phyloP scores from a whole-genome alignment of 2,329 filamentous ascomycete species.

The Arthrobotrys megalospora region DNA sequence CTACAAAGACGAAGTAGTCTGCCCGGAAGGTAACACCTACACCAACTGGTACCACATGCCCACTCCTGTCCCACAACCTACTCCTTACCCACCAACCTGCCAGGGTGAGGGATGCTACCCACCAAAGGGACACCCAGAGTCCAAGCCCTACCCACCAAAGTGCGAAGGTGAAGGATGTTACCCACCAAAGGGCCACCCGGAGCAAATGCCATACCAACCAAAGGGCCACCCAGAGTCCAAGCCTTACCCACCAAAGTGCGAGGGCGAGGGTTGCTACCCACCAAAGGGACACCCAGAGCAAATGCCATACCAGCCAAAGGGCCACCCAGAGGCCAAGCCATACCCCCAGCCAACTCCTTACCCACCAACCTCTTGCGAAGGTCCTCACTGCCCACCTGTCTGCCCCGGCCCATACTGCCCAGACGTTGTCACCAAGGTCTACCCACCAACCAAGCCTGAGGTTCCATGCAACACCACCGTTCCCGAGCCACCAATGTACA shows the following conservation, averaged over 20 bases:
- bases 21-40: constrained; percentile 43
- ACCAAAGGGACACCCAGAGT: constrained; percentile 10
- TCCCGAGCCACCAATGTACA: constrained; percentile 51
- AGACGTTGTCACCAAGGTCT: constrained; percentile 35
- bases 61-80: neutral
- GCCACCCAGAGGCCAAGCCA: constrained; percentile 8
- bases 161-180: constrained; percentile 3
- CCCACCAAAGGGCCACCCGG: constrained; percentile 9
- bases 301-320: constrained; percentile 12
- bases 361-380: constrained; percentile 11
- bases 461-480: constrained; percentile 54
- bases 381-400: constrained; percentile 26
- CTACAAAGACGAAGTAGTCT: constrained; percentile 43
- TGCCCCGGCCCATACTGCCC: constrained; percentile 39
- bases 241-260: neutral
- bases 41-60: constrained; percentile 46
- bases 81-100: constrained; percentile 11
- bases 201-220: constrained; percentile 15
- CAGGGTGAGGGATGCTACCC: neutral
- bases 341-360: constrained; percentile 2
- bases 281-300: neutral
- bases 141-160: constrained; percentile 10
- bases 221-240: neutral
- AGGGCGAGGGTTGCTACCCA: neutral
- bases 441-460: constrained; percentile 31